Base-by-base conservation (phyloP, 2,329 filamentous ascomycete species). In the Alternaria incomplexa region DNA sequence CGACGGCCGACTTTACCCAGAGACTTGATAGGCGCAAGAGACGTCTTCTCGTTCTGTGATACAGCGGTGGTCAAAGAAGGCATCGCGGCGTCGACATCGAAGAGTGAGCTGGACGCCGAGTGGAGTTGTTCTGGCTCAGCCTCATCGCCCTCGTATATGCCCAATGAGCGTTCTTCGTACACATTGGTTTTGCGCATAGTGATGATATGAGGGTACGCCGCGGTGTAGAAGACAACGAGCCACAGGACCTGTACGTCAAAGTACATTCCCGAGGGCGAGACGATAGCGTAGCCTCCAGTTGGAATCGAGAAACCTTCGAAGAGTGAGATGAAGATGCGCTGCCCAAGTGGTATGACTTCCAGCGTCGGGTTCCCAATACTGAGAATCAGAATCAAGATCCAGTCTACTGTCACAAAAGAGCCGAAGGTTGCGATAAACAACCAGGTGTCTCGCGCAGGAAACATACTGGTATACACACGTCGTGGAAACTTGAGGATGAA, bases 231-330 rank as follows among this genome's bases (percentile, higher is more conserved):
- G 44, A 71, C 64, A 20, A 71, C 63, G 9, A 71, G 59, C 66
- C 66, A 71, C 10, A 70, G 48, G n/a, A 71, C 69, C 26, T 69
- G 69, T 23, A 71, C 69, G 20, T 68, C 67, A 32, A 67, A 66
- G 46, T 71, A 70, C 67, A 71, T 70, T 11, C 45, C 67, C 25
- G 69, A 63, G 1, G 67, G 69, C 32, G 63, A 56, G 48, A 71
- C 69, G 26, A 72, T 69, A 17, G 69, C 68, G 53, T 70, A 72
- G 20, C 69, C 69, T 65, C 69, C 69, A 17, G 69, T 66, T 0
- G 69, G 69, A 48, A 71, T 71, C 17, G 69, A 72, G 47, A 72
- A 72, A 12, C 67, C 67, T 62, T 71, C 65, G 57, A 71, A 71
- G 6, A 71, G 65, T 46, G 69, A 63, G 44, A 69, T 68, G 62